phyloP scores from a whole-genome alignment of 2,329 filamentous ascomycete genomes.

The Dactylellina drechsleri region DNA sequence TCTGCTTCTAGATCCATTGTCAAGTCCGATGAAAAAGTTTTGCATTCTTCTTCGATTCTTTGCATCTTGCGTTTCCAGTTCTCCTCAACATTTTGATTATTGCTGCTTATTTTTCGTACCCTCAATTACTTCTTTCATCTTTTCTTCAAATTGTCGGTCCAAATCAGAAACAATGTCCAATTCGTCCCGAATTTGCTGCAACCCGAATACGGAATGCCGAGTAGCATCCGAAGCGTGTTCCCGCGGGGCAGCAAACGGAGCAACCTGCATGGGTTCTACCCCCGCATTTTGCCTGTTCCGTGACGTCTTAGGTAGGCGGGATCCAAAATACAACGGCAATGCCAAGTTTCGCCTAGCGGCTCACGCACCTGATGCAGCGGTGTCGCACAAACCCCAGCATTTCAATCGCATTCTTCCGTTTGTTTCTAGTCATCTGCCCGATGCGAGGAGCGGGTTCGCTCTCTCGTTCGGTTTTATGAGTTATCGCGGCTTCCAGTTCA shows the following conservation, averaged over 20 bases:
- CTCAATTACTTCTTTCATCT: too few relatives aligned
- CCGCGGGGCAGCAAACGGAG: not conserved
- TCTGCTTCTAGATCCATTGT: too few relatives aligned
- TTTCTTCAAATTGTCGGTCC: too few relatives aligned
- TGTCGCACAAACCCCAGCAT: slow-evolving; percentile 23
- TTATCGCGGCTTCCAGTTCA: slow-evolving; percentile 4
- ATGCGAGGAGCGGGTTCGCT: slow-evolving; percentile 13
- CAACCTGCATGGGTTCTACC: slow-evolving; percentile 26
- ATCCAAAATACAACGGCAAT: slow-evolving; percentile 33
- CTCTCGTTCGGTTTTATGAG: slow-evolving; percentile 16
- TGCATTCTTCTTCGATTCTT: too few relatives aligned
- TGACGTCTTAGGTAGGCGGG: slow-evolving; percentile 43
- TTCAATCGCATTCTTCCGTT: slow-evolving; percentile 13
- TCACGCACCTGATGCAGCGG: slow-evolving; percentile 10
- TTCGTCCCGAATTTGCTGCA: too few relatives aligned
- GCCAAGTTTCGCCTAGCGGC: slow-evolving; percentile 51
- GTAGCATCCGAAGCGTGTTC: slow-evolving; percentile 4
- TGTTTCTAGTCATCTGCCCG: not conserved
- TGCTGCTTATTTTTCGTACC: too few relatives aligned
- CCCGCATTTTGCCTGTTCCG: slow-evolving; percentile 51
- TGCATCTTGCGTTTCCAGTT: too few relatives aligned
- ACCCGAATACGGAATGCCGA: not conserved
- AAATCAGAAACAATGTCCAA: too few relatives aligned
- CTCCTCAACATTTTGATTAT: too few relatives aligned
- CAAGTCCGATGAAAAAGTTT: too few relatives aligned